phyloP scores from a whole-genome alignment of 768 basidiomycete genomes.

The Mycena metata region DNA sequence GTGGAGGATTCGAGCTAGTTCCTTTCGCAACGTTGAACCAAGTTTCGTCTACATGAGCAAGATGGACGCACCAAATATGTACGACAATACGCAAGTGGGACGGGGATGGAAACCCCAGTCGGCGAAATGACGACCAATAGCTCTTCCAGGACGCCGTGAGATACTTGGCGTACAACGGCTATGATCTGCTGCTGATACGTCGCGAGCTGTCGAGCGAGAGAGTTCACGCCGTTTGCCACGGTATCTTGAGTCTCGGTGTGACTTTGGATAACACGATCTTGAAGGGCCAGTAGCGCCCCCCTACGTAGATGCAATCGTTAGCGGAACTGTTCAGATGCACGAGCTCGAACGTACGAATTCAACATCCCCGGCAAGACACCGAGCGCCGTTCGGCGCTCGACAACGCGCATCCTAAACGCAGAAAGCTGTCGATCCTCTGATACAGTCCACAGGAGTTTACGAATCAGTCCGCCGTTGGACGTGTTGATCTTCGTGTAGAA shows the following conservation, averaged over 20 bases:
- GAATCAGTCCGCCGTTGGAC: not conserved
- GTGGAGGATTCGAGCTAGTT: not conserved
- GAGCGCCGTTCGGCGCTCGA: slow-evolving; percentile 13
- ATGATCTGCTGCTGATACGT: not conserved
- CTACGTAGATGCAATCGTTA: not conserved
- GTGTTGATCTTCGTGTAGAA: slow-evolving; percentile 3
- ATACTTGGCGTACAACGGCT: not conserved
- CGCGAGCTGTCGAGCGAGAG: slow-evolving; percentile 1
- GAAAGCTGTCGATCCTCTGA: slow-evolving; percentile 5
- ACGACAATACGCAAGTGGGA: not conserved
- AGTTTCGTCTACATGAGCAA: too few species aligned
- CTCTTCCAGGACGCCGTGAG: not conserved
- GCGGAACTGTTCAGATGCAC: too few species aligned
- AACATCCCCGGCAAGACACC: not conserved
- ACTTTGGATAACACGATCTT: not conserved
- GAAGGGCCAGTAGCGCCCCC: not conserved
- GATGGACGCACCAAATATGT: not conserved
- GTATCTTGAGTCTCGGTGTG: not conserved
- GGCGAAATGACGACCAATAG: slow-evolving; percentile 6
- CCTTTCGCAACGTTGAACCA: not conserved
- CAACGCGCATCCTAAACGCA: not conserved
- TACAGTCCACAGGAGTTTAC: not conserved
- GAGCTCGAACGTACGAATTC: slow-evolving; percentile 5
- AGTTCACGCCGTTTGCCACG: not conserved
- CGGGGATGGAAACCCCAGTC: slow-evolving; percentile 1